Percentiles rank a stretch among this genome's conserved stretches.
These are phyloP conservation scores for Tylopilus sp. DNA, from an alignment of 768 basidiomycete genomes.

Conservation along the genomic window DNA sequence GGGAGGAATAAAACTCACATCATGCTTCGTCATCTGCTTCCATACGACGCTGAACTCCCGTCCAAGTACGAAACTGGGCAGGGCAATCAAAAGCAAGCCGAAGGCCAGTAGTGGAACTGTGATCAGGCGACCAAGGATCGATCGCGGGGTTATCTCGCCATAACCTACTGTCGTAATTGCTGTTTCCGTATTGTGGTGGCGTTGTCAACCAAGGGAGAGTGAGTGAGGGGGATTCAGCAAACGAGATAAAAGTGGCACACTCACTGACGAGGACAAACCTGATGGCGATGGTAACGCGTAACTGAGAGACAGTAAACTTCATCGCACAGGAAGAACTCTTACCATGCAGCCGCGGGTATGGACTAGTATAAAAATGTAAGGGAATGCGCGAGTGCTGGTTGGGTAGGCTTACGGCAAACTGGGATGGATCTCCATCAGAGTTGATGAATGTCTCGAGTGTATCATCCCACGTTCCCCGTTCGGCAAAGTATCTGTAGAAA, in stretches of 20 bases:
- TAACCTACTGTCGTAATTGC: constrained; percentile 90
- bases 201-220: background rate
- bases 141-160: constrained; percentile 87
- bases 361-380: constrained; percentile 34
- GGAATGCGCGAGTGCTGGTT: background rate
- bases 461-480: constrained; percentile 88
- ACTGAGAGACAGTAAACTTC: background rate
- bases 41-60: constrained; percentile 89
- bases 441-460: constrained; percentile 78
- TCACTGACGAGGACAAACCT: constrained; percentile 78
- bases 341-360: constrained; percentile 79
- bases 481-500: constrained; percentile 71
- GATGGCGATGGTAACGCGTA: background rate
- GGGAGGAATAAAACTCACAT: constrained; percentile 31
- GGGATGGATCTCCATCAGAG: constrained; percentile 77
- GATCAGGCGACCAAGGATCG: constrained; percentile 81
- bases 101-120: constrained; percentile 86
- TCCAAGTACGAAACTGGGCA: constrained; percentile 90
- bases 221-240: background rate
- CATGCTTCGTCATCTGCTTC: constrained; percentile 67
- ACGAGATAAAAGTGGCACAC: constrained; percentile 27
- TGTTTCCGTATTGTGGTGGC: constrained; percentile 21
- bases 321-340: constrained; percentile 18
- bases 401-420: constrained; percentile 56
- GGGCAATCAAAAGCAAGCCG: constrained; percentile 83